phyloP scores from a whole-genome alignment of 2,329 filamentous ascomycete genomes.

The Arthrinium puccinioides region DNA sequence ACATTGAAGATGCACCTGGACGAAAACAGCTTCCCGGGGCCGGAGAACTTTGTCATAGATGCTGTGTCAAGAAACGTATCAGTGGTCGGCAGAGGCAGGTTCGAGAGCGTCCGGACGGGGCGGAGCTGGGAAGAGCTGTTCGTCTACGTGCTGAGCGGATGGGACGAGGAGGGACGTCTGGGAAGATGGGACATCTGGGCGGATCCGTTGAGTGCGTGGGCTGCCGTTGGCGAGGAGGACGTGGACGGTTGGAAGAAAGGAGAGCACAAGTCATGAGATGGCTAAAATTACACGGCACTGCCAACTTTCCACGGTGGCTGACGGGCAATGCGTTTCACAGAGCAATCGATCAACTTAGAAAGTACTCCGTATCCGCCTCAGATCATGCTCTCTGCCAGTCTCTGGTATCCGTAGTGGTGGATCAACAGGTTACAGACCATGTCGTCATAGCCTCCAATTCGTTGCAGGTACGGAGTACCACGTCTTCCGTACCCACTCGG shows the following conservation, averaged over 20 bases:
- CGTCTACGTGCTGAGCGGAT: slow-evolving; percentile 6
- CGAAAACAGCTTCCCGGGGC: slow-evolving; percentile 6
- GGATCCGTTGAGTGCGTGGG: slow-evolving; percentile 8
- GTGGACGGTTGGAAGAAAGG: slow-evolving; percentile 6
- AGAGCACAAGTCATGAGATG: slow-evolving; percentile 4
- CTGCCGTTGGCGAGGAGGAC: slow-evolving; percentile 4
- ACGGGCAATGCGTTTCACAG: too few species aligned
- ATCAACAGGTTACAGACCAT: too few species aligned
- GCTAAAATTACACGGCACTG: too few species aligned
- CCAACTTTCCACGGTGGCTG: too few species aligned
- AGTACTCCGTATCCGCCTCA: too few species aligned
- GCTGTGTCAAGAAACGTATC: slow-evolving; percentile 1
- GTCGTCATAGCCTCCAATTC: too few species aligned
- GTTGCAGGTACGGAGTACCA: too few species aligned
- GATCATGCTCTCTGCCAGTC: too few species aligned
- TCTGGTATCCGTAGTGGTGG: too few species aligned
- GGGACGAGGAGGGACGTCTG: slow-evolving; percentile 5
- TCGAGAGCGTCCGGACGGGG: slow-evolving; percentile 7
- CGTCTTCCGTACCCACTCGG: too few species aligned
- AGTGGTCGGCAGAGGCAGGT: slow-evolving; percentile 5
- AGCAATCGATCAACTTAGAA: too few species aligned
- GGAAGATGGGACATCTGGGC: slow-evolving; percentile 8
- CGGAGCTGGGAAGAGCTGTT: slow-evolving; percentile 9
- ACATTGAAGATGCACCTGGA: slow-evolving; percentile 6
- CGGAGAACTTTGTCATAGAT: slow-evolving; percentile 6